Conservation (phyloP, 805 yeast genomes). For the Schizosaccharomyces cryophilus region DNA sequence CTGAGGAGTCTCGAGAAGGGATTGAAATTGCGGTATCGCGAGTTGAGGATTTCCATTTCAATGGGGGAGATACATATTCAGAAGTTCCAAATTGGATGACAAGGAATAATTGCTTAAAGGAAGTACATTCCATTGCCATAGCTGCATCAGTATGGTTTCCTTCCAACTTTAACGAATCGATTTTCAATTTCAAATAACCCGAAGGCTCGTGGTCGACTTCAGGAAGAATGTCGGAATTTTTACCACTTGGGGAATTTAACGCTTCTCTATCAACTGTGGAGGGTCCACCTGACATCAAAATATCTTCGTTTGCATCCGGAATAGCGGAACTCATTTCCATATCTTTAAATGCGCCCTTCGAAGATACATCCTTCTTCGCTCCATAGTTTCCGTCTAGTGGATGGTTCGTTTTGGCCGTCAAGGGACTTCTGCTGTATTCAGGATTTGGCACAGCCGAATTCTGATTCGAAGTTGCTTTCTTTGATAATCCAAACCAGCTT, state of each 20-base stretch:
- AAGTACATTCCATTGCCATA: background rate
- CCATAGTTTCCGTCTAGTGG: background rate
- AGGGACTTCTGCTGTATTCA: background rate
- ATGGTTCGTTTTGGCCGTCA: background rate
- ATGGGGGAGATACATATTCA: background rate
- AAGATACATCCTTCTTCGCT: background rate
- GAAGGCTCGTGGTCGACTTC: background rate
- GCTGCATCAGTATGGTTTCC: background rate
- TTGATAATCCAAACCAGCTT: background rate
- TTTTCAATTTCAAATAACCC: background rate
- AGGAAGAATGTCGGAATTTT: background rate
- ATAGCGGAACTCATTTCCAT: no score
- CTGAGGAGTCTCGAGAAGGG: background rate
- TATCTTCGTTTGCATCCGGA: no score
- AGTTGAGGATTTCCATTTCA: background rate
- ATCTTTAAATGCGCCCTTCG: no score
- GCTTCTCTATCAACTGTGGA: no score
- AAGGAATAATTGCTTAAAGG: background rate
- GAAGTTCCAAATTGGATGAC: background rate
- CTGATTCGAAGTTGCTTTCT: background rate
- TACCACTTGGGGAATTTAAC: background rate
- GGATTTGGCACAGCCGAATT: background rate
- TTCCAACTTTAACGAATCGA: background rate
- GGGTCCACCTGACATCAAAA: no score
- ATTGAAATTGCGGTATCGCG: background rate